Conservation (phyloP, 441 rosid genomes). For the Geranium incanum region DNA sequence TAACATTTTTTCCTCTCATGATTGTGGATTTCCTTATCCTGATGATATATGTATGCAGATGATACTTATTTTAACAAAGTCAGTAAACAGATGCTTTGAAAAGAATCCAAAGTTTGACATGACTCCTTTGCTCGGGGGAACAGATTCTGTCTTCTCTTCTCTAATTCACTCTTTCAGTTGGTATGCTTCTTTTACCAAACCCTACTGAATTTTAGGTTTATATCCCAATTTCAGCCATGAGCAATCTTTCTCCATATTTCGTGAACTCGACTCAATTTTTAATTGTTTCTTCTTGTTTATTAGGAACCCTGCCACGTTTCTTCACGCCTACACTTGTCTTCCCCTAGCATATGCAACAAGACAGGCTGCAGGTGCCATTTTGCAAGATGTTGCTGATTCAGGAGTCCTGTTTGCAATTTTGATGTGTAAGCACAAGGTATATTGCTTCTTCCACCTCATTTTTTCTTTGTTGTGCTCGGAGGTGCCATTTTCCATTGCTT, state of each 20-base stretch:
- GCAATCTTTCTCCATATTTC: neutral
- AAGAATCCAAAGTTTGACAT: constrained; percentile 95
- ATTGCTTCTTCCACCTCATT: constrained; percentile 8
- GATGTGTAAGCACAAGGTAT: constrained; percentile 90
- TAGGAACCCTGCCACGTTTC: constrained; percentile 94
- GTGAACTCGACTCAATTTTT: constrained; percentile 9
- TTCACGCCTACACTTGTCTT: constrained; percentile 97
- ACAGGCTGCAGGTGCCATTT: constrained; percentile 80
- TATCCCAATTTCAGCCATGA: constrained; percentile 2
- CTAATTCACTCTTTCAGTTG: constrained; percentile 89
- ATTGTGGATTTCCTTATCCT: constrained; percentile 18
- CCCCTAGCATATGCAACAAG: constrained; percentile 84
- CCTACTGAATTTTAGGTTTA: too few species aligned
- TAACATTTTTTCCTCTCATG: neutral
- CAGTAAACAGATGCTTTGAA: constrained; percentile 89
- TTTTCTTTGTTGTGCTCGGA: neutral
- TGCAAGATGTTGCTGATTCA: constrained; percentile 94
- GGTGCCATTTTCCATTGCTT: neutral
- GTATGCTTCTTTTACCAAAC: constrained; percentile 37
- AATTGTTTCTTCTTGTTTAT: neutral
- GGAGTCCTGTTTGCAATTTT: constrained; percentile 85
- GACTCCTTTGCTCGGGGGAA: constrained; percentile 97
- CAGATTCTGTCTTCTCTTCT: constrained; percentile 92
- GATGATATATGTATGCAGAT: constrained; percentile 52
- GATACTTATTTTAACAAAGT: constrained; percentile 90